A percentile compares a stretch with the other conserved stretches of the same genome.
Conservation (phyloP, 1,284 basidiomycete species). For the Testicularia cyperi region DNA sequence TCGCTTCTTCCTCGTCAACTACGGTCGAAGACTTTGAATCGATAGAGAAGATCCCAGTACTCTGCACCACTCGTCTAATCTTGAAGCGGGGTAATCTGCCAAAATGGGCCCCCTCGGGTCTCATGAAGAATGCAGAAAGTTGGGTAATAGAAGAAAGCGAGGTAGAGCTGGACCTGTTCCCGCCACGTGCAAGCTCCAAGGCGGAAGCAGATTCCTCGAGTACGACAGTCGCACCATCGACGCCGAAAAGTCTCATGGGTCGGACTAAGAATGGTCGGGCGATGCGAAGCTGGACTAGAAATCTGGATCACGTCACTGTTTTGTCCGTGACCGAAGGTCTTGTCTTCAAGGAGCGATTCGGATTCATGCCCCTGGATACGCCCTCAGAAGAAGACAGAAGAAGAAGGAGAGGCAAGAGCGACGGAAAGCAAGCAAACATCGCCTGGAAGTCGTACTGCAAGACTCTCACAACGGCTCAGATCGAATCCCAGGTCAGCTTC, state of each 20-base stretch:
- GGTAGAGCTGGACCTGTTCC: slow-evolving; percentile 51
- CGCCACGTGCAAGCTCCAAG: slow-evolving; percentile 5
- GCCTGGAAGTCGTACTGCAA: slow-evolving; percentile 33
- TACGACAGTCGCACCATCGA: background rate
- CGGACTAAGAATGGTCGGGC: slow-evolving; percentile 33
- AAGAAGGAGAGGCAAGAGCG: no score
- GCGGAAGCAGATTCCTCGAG: background rate
- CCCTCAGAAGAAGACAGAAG: no score
- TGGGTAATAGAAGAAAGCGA: slow-evolving; percentile 60
- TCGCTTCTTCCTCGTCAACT: slow-evolving; percentile 14
- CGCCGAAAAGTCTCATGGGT: slow-evolving; percentile 12
- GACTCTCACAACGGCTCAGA: slow-evolving; percentile 42
- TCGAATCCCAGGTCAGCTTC: slow-evolving; percentile 49
- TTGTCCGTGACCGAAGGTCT: slow-evolving; percentile 55
- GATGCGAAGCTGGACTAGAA: slow-evolving; percentile 58
- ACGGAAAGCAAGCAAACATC: background rate
- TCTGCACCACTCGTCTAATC: slow-evolving; percentile 86
- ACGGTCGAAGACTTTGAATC: slow-evolving; percentile 53
- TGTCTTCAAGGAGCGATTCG: slow-evolving; percentile 40
- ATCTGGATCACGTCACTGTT: slow-evolving; percentile 56
- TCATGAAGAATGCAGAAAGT: slow-evolving; percentile 63
- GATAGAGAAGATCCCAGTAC: slow-evolving; percentile 66
- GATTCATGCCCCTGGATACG: slow-evolving; percentile 12
- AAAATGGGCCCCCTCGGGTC: slow-evolving; percentile 82
- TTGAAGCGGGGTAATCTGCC: slow-evolving; percentile 87